These are phyloP conservation scores for Amylocarpus encephaloides DNA, from an alignment of 2,329 filamentous ascomycete species.

Conservation along the genomic window DNA sequence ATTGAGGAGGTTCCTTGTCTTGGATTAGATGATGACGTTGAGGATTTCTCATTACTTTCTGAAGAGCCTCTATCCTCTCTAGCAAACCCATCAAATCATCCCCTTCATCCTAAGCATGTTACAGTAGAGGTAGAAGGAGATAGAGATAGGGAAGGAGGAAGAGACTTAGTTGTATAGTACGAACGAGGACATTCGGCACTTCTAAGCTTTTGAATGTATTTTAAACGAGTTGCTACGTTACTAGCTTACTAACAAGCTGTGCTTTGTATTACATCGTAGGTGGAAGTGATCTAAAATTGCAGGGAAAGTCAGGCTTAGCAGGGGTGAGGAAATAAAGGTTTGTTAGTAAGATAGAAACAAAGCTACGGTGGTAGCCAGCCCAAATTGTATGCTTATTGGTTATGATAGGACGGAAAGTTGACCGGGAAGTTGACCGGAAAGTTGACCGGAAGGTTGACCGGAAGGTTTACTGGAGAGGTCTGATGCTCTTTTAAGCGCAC, in stretches of 20 bases:
- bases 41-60: constrained; percentile 5
- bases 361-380: too few relatives aligned
- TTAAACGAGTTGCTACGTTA: constrained; percentile 2
- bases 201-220: constrained; percentile 1
- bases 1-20: constrained; percentile 7
- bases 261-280: neutral
- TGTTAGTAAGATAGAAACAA: too few relatives aligned
- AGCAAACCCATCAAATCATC: constrained; percentile 1
- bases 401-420: too few relatives aligned
- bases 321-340: constrained; percentile 19
- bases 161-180: constrained; percentile 1
- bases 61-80: neutral
- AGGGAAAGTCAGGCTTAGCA: too few relatives aligned
- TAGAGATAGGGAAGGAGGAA: constrained; percentile 4
- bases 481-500: too few relatives aligned
- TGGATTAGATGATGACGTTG: constrained; percentile 4
- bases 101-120: constrained; percentile 2
- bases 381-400: too few relatives aligned
- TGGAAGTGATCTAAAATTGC: too few relatives aligned
- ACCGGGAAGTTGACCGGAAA: too few relatives aligned
- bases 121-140: constrained; percentile 2
- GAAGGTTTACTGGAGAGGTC: too few relatives aligned
- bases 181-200: constrained; percentile 1
- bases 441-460: too few relatives aligned
- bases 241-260: constrained; percentile 2